Evolutionary conservation across 1,139 yeast species (phyloP).

Genomic region (Geotrichum fermentans): DNA sequence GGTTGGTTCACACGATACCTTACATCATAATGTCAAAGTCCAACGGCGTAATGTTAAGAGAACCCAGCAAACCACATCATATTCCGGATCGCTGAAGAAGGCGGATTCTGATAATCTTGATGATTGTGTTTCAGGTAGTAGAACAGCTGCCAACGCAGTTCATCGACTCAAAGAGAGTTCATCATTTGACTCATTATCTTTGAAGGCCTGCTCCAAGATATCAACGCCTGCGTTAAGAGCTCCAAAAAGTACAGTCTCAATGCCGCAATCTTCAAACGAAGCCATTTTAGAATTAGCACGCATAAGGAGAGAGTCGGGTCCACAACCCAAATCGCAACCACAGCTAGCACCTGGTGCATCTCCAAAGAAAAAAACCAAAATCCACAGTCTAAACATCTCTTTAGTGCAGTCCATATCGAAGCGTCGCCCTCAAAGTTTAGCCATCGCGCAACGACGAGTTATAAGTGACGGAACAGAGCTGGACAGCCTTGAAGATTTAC

Average conservation of each 20-base stretch:
- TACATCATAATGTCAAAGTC: conserved; percentile 28
- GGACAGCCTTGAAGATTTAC: conserved; percentile 35
- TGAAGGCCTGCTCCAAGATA: conserved; percentile 2
- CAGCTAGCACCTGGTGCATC: conserved; percentile 11
- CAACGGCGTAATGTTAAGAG: conserved; percentile 10
- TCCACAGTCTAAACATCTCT: no score
- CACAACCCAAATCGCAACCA: background rate
- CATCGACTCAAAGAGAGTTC: background rate
- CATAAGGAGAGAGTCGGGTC: background rate
- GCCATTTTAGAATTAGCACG: conserved; percentile 6
- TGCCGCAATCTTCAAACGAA: conserved; percentile 17
- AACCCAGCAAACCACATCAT: conserved; percentile 1
- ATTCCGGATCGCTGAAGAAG: background rate
- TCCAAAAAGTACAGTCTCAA: no score
- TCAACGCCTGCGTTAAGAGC: no score
- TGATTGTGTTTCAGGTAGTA: no score
- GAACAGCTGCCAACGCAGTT: background rate
- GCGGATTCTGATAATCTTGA: no score
- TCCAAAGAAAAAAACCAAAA: no score
- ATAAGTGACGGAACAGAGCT: conserved; percentile 37
- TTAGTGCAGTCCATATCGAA: no score
- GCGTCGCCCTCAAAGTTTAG: conserved; percentile 20
- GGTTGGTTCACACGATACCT: conserved; percentile 16
- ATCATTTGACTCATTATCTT: background rate
- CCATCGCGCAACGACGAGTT: conserved; percentile 23